Evolutionary conservation across 108 stramenopile genomes (phyloP).

Genomic region (Pseudonitzschia pungens): DNA sequence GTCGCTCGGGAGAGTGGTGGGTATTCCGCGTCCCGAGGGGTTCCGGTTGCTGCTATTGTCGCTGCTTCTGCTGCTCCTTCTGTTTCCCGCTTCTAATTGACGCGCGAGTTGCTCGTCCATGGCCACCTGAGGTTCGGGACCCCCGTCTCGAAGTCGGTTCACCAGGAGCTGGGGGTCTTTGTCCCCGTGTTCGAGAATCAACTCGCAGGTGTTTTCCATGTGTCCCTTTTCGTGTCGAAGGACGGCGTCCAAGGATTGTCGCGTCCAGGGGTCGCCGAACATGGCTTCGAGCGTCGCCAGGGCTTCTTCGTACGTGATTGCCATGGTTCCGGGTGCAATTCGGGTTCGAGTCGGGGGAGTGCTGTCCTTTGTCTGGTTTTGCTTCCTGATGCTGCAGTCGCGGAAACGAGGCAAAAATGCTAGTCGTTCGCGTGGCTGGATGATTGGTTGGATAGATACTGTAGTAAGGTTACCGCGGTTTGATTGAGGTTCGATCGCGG

Average conservation of each 20-base stretch:
- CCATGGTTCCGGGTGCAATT: constrained; percentile 36
- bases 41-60: neutral
- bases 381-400: too few relatives aligned
- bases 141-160: constrained; percentile 38
- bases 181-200: constrained; percentile 59
- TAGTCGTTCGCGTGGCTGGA: too few relatives aligned
- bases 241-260: constrained; percentile 62
- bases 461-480: too few relatives aligned
- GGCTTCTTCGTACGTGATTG: constrained; percentile 83
- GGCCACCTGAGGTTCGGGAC: constrained; percentile 26
- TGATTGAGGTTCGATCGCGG: too few relatives aligned
- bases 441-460: too few relatives aligned
- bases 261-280: constrained; percentile 70
- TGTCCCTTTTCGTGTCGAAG: constrained; percentile 76
- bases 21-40: constrained; percentile 51
- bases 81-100: constrained; percentile 41
- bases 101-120: constrained; percentile 67
- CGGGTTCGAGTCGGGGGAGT: too few relatives aligned
- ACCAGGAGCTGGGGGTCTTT: constrained; percentile 57
- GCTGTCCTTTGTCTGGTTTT: too few relatives aligned
- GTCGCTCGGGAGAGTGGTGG: constrained; percentile 63
- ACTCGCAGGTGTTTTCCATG: constrained; percentile 82
- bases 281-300: constrained; percentile 76
- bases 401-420: too few relatives aligned
- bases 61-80: neutral